Evolutionary conservation across 768 basidiomycete genomes (phyloP).

Genomic region (Psilocybe cyanescens): DNA sequence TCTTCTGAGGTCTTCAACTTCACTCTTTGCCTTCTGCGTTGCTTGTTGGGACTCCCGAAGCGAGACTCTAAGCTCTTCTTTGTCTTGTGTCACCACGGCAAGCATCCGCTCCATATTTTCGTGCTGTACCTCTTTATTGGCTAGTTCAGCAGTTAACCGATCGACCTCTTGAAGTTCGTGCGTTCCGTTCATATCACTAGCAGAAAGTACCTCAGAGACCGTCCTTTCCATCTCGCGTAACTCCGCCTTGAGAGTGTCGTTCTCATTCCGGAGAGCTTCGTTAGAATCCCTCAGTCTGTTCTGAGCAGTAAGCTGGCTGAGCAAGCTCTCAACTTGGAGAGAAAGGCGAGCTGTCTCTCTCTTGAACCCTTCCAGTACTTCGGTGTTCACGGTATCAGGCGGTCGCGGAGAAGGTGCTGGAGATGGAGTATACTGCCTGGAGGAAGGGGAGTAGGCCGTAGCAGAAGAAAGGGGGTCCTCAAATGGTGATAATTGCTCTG

Average conservation of each 20-base stretch:
- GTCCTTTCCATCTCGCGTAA: slow-evolving; percentile 33
- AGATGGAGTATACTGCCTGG: slow-evolving; percentile 3
- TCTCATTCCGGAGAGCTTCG: slow-evolving; percentile 27
- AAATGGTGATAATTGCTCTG: slow-evolving; percentile 21
- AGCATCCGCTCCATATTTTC: slow-evolving; percentile 34
- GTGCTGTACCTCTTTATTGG: slow-evolving; percentile 27
- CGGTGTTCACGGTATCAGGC: slow-evolving; percentile 18
- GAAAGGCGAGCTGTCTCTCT: slow-evolving; percentile 31
- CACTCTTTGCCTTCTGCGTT: slow-evolving; percentile 25
- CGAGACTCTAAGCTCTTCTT: slow-evolving; percentile 28
- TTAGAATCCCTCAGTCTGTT: slow-evolving; percentile 28
- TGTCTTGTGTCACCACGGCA: slow-evolving; percentile 29
- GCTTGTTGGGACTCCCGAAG: slow-evolving; percentile 27
- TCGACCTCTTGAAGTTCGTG: slow-evolving; percentile 32
- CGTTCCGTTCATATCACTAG: slow-evolving; percentile 27
- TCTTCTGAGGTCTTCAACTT: slow-evolving; percentile 26
- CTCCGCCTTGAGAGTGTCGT: slow-evolving; percentile 28
- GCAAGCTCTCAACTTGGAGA: slow-evolving; percentile 30
- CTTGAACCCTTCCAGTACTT: slow-evolving; percentile 28
- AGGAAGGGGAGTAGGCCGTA: neutral
- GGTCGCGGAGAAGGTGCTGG: slow-evolving; percentile 10
- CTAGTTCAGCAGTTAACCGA: slow-evolving; percentile 26
- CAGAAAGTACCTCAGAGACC: slow-evolving; percentile 28
- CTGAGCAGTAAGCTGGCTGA: slow-evolving; percentile 30
- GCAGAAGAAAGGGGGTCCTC: slow-evolving; percentile 16